Evolutionary conservation across 139 green algal species (phyloP), one percentile per base, ranked within the genome.

Genomic region (Chlorella sp.): DNA sequence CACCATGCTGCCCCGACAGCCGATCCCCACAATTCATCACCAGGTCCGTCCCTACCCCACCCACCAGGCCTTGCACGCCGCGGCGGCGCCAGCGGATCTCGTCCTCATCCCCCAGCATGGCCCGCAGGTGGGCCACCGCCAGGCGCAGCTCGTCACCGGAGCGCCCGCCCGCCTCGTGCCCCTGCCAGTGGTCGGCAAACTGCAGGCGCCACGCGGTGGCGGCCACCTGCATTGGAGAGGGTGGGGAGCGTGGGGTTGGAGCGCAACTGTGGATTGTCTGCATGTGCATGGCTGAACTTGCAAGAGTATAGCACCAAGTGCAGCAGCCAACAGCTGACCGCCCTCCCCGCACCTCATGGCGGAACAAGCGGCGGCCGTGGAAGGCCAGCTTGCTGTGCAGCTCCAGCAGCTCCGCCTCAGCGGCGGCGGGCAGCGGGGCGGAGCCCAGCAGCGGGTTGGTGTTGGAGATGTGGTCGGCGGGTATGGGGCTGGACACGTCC

Each of bases 381-480:
- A 81, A 88, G 28, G 68, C 84, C 44, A 88, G n/a, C 70, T 47
- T 71, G 38, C 60, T 88, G 65, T 78, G 65, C 32, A 88, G 60
- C 67, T 74, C 67, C 44, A 87, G 84, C 44, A 80, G 34, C 72
- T 90, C 79, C 16, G 38, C 63, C 62, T 90, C 36, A 26, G 34
- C 69, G 15, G 36, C 16, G 21, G 63, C 26, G 7, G 44, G 5
- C 72, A 80, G 39, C 7, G 38, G 13, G 55, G 0, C 20, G 23
- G 2, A 62, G 28, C 34, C 62, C 51, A 20, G 2, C 60, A 90
- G 82, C 6, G 83, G 47, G 81, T 82, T 80, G 74, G 44, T 88
- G 79, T 88, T 85, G 51, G 64, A 78, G 32, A 87, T 74, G 87
- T 88, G 78, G 23, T 80, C 76, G 30, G 74, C 51, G 11, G 86